Evolutionary conservation across 2,329 filamentous ascomycete species (phyloP).

Genomic region (Alternaria alternata): DNA sequence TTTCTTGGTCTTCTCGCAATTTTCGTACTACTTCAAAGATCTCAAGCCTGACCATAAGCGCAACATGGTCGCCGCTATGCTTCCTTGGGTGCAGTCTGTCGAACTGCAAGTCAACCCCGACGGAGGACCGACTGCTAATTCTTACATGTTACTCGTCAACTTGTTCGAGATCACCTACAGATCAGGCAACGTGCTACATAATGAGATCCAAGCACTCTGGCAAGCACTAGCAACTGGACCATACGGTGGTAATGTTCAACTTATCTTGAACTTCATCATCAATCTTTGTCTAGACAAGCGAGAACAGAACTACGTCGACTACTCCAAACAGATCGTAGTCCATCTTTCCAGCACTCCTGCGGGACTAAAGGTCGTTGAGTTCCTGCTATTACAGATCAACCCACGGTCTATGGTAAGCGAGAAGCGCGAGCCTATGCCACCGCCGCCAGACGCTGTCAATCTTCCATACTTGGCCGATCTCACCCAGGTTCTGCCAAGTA

Average conservation of each 20-base stretch:
- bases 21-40: conserved; percentile 90
- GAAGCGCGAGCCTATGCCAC: conserved; percentile 62
- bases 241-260: conserved; percentile 89
- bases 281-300: conserved; percentile 88
- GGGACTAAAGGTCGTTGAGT: conserved; percentile 92
- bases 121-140: conserved; percentile 86
- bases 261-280: conserved; percentile 97
- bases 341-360: conserved; percentile 88
- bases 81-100: conserved; percentile 96
- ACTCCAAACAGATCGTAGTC: conserved; percentile 97
- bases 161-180: conserved; percentile 96
- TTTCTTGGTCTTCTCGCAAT: conserved; percentile 95
- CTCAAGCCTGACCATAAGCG: conserved; percentile 83
- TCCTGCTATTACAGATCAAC: conserved; percentile 86
- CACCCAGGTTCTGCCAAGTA: conserved; percentile 37
- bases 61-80: conserved; percentile 91
- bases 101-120: conserved; percentile 92
- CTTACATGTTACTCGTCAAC: conserved; percentile 94
- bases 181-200: conserved; percentile 85
- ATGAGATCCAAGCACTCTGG: conserved; percentile 97
- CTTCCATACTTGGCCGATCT: conserved; percentile 84
- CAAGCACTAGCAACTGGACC: conserved; percentile 93
- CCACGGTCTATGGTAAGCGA: conserved; percentile 98
- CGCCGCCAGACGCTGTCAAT: conserved; percentile 75
- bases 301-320: conserved; percentile 98